phyloP scores from a whole-genome alignment of 2,329 filamentous ascomycete genomes.

The Cylindrodendrum hubeiense region DNA sequence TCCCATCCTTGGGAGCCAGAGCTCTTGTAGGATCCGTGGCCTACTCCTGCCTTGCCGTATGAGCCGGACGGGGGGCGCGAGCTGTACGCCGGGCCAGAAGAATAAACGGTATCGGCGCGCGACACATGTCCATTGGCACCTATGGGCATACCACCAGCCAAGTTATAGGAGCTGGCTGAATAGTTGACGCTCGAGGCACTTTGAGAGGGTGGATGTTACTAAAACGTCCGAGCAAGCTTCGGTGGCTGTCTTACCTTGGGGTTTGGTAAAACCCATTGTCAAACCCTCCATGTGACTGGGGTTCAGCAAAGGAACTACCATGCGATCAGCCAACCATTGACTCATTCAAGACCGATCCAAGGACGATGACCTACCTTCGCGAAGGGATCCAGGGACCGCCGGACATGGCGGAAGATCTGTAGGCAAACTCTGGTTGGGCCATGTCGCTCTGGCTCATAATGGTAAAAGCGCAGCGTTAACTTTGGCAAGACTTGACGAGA shows the following conservation, averaged over 20 bases:
- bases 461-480: conserved; percentile 41
- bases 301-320: conserved; percentile 48
- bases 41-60: conserved; percentile 46
- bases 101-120: conserved; percentile 55
- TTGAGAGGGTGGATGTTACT: conserved; percentile 50
- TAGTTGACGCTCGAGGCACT: conserved; percentile 58
- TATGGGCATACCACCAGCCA: conserved; percentile 40
- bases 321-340: conserved; percentile 42
- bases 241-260: conserved; percentile 53
- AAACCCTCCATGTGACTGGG: conserved; percentile 49
- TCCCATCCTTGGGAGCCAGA: conserved; percentile 61
- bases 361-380: conserved; percentile 61
- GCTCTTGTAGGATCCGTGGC: conserved; percentile 55
- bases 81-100: conserved; percentile 55
- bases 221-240: conserved; percentile 30
- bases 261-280: conserved; percentile 53
- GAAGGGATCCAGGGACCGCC: conserved; percentile 63
- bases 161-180: conserved; percentile 49
- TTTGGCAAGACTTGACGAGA: conserved; percentile 41
- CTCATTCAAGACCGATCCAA: conserved; percentile 15
- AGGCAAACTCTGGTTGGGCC: conserved; percentile 62
- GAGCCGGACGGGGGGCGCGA: conserved; percentile 57
- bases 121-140: conserved; percentile 53
- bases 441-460: conserved; percentile 56
- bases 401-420: conserved; percentile 59